Conservation (phyloP, 768 basidiomycete genomes). For the Sistotremastrum niveocremeum region DNA sequence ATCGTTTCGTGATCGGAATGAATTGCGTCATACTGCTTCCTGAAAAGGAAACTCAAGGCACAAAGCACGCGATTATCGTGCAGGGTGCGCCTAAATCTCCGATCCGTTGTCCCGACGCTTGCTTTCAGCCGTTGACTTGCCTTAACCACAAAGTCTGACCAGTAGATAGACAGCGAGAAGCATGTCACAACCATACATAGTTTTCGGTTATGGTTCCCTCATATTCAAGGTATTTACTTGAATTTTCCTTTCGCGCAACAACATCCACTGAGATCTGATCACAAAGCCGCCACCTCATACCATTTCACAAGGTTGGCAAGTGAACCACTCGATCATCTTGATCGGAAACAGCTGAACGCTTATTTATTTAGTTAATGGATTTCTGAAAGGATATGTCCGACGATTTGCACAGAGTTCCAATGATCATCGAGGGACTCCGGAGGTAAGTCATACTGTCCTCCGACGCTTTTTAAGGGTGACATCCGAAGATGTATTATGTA, state of each 20-base stretch:
- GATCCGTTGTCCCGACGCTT: too few relatives aligned
- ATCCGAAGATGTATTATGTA: conserved; percentile 15
- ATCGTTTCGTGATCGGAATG: too few relatives aligned
- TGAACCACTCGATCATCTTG: too few relatives aligned
- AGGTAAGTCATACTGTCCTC: conserved; percentile 29
- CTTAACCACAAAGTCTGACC: too few relatives aligned
- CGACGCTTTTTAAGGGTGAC: neutral
- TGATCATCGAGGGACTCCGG: conserved; percentile 85
- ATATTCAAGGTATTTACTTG: conserved; percentile 64
- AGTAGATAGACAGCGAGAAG: neutral
- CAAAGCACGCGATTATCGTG: too few relatives aligned
- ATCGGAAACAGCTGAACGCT: too few relatives aligned
- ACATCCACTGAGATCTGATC: too few relatives aligned
- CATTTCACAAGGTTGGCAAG: conserved; percentile 41
- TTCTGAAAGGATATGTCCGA: conserved; percentile 80
- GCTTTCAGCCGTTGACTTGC: too few relatives aligned
- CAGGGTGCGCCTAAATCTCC: too few relatives aligned
- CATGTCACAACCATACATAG: conserved; percentile 36
- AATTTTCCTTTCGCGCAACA: neutral
- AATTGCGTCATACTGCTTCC: too few relatives aligned
- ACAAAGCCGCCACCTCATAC: conserved; percentile 73
- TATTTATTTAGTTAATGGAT: conserved; percentile 77
- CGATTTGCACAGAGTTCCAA: conserved; percentile 86
- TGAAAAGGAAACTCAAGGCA: too few relatives aligned
- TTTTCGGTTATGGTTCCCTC: conserved; percentile 88